Base-by-base conservation (phyloP, 106 monocot species). In the Dioscorea zingiberensis region DNA sequence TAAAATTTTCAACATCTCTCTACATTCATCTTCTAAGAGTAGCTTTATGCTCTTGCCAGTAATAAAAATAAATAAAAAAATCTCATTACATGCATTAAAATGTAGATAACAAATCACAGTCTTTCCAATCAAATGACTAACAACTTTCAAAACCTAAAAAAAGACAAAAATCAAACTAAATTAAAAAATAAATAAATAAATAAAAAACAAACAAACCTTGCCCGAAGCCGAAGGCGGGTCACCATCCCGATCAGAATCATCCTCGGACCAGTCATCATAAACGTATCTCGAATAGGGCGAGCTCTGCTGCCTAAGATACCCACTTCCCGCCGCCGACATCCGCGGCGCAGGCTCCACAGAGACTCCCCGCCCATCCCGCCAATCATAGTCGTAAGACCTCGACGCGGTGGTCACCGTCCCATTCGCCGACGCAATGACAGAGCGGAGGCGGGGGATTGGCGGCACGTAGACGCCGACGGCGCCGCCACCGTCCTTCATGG, bases 181-280 rank as follows among this genome's bases (percentile, higher is more conserved):
- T n/a, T n/a, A n/a, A n/a, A n/a, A n/a, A n/a, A n/a, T n/a, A n/a
- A n/a, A n/a, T n/a, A 38, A 38, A 10, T 10, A 38, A 24, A 58
- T n/a, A n/a, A 54, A 66, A 51, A 26, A n/a, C n/a, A 17, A 48
- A 53, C 22, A 13, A 26, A 75, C 80, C 74, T 80, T 74, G 45
- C 46, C 47, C 0, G 78, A 68, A 9, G 51, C 24, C 4, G 76
- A 69, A 2, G 74, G 60, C 13, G 45, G 30, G 0, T 75, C 80
- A 8, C 53, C 18, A 48, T 80, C 80, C 45, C 54, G 54, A 48
- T 80, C 80, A 14, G 80, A 80, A 13, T 71, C 80, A 15, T 80
- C 80, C 15, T 80, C 80, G 0, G 80, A 80, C 27, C 30, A 75
- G 28, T 80, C 75, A 19, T 80, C 70, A 48, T 66, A 80, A 4